phyloP scores from a whole-genome alignment of 1,284 basidiomycete species.

The Cryptococcus sp. region DNA sequence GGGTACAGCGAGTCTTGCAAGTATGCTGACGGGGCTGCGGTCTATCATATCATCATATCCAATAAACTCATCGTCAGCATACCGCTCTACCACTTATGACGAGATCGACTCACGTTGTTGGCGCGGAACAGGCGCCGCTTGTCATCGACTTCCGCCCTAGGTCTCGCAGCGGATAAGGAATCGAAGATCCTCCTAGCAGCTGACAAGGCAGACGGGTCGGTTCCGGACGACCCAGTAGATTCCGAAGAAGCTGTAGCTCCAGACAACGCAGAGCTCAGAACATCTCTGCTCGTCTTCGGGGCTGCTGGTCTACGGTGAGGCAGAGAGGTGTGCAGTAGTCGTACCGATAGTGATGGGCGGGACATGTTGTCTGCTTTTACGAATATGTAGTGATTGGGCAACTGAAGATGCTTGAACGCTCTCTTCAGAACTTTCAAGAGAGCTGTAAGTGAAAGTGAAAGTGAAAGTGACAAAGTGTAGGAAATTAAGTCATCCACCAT shows the following conservation, averaged over 20 bases:
- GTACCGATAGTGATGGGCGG: constrained; percentile 8
- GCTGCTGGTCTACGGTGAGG: constrained; percentile 8
- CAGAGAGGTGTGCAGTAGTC: constrained; percentile 16
- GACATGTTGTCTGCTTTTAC: constrained; percentile 1
- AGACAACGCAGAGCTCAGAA: background rate
- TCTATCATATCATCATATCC: constrained; percentile 1
- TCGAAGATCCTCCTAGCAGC: constrained; percentile 8
- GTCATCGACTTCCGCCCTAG: constrained; percentile 9
- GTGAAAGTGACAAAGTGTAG: background rate
- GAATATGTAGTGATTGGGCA: background rate
- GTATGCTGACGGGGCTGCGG: constrained; percentile 10
- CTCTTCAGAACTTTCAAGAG: background rate
- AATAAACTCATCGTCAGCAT: background rate
- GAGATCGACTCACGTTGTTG: constrained; percentile 6
- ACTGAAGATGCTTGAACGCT: background rate
- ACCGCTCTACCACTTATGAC: background rate
- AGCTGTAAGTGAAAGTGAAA: background rate
- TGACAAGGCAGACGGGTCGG: background rate
- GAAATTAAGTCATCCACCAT: background rate
- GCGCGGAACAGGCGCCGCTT: constrained; percentile 7
- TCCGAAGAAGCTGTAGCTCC: background rate
- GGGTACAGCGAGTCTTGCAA: constrained; percentile 13
- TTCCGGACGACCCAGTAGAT: background rate
- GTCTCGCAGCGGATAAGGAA: constrained; percentile 2
- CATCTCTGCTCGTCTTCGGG: background rate